Conservation (phyloP, 176 grass and related monocot species). For the Hyparrhenia diplandra region DNA sequence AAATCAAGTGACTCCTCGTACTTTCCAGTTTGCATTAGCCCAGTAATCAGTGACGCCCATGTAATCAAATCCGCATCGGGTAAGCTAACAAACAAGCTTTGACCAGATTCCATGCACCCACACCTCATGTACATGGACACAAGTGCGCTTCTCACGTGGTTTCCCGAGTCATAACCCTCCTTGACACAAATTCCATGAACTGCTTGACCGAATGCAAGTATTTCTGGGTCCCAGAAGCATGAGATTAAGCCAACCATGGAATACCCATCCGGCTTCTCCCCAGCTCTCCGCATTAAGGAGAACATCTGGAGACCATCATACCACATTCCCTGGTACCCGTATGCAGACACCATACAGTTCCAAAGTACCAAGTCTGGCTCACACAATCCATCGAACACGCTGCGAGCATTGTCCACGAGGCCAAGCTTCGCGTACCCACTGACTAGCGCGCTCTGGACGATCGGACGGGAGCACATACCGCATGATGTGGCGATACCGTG, state of each 20-base stretch:
- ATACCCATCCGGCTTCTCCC: slow-evolving; percentile 44
- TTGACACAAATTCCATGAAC: slow-evolving; percentile 57
- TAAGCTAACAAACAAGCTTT: slow-evolving; percentile 34
- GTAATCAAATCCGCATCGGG: slow-evolving; percentile 50
- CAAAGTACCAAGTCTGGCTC: slow-evolving; percentile 50
- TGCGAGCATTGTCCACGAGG: slow-evolving; percentile 27
- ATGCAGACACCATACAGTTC: slow-evolving; percentile 64
- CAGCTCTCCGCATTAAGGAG: slow-evolving; percentile 27
- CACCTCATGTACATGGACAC: slow-evolving; percentile 59
- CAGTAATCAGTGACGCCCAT: slow-evolving; percentile 64
- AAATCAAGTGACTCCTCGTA: slow-evolving; percentile 39
- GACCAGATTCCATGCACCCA: slow-evolving; percentile 33
- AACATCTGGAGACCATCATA: slow-evolving; percentile 46
- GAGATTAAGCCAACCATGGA: slow-evolving; percentile 59
- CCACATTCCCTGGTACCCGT: slow-evolving; percentile 51
- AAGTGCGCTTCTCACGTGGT: slow-evolving; percentile 58
- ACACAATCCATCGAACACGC: slow-evolving; percentile 36
- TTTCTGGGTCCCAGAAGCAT: slow-evolving; percentile 34
- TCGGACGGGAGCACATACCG: slow-evolving; percentile 16
- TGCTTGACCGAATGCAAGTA: slow-evolving; percentile 26
- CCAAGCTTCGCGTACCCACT: slow-evolving; percentile 45
- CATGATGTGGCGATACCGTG: slow-evolving; percentile 10
- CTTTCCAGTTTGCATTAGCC: slow-evolving; percentile 25
- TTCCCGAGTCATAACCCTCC: slow-evolving; percentile 46
- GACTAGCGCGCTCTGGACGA: slow-evolving; percentile 43